Conservation (phyloP, 1,284 basidiomycete species). For the Leccinum brunneo-olivaceum region DNA sequence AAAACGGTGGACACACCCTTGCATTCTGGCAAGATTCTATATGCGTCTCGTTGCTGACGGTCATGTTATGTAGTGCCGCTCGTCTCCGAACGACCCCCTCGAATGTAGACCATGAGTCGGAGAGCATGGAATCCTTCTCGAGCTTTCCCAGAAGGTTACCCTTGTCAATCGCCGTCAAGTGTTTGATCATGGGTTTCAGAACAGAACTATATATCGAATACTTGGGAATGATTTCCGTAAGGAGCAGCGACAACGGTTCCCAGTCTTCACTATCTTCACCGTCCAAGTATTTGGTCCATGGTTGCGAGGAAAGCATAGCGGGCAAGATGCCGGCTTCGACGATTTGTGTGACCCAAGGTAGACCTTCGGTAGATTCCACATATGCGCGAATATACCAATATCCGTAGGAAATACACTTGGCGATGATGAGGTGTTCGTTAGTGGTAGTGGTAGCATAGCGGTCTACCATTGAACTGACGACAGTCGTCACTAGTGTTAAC, state of each 20-base stretch:
- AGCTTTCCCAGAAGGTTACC: slow-evolving; percentile 11
- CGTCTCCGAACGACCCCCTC: slow-evolving; percentile 17
- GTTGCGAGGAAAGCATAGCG: slow-evolving; percentile 24
- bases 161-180: slow-evolving; percentile 14
- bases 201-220: slow-evolving; percentile 23
- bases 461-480: slow-evolving; percentile 15
- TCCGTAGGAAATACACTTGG: slow-evolving; percentile 26
- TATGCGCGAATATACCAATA: slow-evolving; percentile 29
- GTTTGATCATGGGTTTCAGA: slow-evolving; percentile 16
- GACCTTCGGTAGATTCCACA: slow-evolving; percentile 23
- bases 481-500: slow-evolving; percentile 15
- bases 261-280: slow-evolving; percentile 22
- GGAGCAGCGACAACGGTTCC: slow-evolving; percentile 25
- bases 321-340: slow-evolving; percentile 24
- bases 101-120: slow-evolving; percentile 19
- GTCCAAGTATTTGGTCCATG: slow-evolving; percentile 21
- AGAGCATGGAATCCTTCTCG: slow-evolving; percentile 14
- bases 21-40: slow-evolving; percentile 25
- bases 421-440: slow-evolving; percentile 11
- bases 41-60: slow-evolving; percentile 11
- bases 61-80: slow-evolving; percentile 7
- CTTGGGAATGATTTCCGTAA: slow-evolving; percentile 22
- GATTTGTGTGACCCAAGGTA: slow-evolving; percentile 23
- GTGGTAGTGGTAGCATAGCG: slow-evolving; percentile 4
- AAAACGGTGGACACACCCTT: slow-evolving; percentile 13